Conservation (phyloP, 2,329 filamentous ascomycete genomes). For the Rhytidhysteron rufulum region DNA sequence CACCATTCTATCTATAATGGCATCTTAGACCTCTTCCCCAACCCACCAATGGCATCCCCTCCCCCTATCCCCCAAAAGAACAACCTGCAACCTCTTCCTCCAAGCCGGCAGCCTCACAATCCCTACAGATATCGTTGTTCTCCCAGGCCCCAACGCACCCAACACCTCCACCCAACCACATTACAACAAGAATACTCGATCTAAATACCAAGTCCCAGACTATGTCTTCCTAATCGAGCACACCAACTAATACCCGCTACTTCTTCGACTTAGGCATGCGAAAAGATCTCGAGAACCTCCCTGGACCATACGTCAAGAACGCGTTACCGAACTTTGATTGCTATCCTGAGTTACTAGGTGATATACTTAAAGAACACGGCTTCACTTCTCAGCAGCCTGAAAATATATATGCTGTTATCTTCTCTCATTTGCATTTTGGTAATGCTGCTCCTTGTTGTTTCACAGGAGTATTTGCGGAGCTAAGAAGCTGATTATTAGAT, state of each 20-base stretch:
- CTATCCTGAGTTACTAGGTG: conserved; percentile 22
- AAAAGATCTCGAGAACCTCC: conserved; percentile 36
- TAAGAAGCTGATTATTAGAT: background rate
- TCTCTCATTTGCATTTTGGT: conserved; percentile 39
- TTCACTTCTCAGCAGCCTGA: conserved; percentile 27
- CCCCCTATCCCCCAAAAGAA: conserved; percentile 12
- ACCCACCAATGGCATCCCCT: conserved; percentile 23
- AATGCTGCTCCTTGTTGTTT: too few relatives aligned
- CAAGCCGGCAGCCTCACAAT: conserved; percentile 41
- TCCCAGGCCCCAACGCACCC: conserved; percentile 40
- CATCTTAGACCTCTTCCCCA: conserved; percentile 1
- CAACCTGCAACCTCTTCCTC: conserved; percentile 30
- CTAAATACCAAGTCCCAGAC: conserved; percentile 22
- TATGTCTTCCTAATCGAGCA: conserved; percentile 31
- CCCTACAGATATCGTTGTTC: conserved; percentile 44
- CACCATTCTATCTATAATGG: conserved; percentile 2
- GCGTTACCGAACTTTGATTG: conserved; percentile 39
- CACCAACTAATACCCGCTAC: conserved; percentile 31
- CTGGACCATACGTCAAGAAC: conserved; percentile 40
- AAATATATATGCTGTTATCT: conserved; percentile 40
- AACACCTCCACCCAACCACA: conserved; percentile 40
- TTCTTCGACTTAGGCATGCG: conserved; percentile 56
- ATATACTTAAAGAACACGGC: conserved; percentile 23
- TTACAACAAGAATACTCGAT: conserved; percentile 15
- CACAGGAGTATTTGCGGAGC: too few relatives aligned